Base-by-base conservation (phyloP, 2,329 filamentous ascomycete genomes). In the Corynespora cassiicola region DNA sequence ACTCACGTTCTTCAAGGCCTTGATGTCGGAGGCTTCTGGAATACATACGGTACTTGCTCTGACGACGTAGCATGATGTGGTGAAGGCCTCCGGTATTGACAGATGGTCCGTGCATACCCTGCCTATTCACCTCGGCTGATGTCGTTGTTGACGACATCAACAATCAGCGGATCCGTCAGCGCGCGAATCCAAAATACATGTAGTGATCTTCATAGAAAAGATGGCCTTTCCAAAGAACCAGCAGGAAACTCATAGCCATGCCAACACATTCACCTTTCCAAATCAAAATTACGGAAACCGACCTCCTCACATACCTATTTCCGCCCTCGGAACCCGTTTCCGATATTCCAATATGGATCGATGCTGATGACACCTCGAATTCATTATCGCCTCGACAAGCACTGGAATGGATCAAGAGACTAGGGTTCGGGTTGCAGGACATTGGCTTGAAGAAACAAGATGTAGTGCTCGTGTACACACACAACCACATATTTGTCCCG, bases 401-500 rank as follows among this genome's bases (percentile, higher is more conserved):
- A 16, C 52, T 81, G 19, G 53, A 63, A 66, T 81, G 77, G 77
- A 68, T 76, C 24, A 78, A 74, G 52, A 66, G 77, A 39, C 52
- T 82, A n/a, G 75, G 72, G 0, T 61, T 67, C 23, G 78, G 78
- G 4, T 65, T 82, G 10, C 66, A 76, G 31, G 64, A 54, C 3
- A 51, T 77, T 6, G 76, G 74, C 0, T 41, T 81, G 6, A 53
- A 70, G 38, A 66, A 61, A 32, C 75, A 75, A 9, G 78, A 81
- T 34, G 75, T 78, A 2, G 75, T 79, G 20, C 71, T 81, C 69
- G 70, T 80, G 27, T 78, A 75, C 50, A 75, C 75, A 1, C 71
- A 75, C 2, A 82, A 81, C 52, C 75, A 80, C 45, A 74, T 82
- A 24, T 79, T 77, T 46, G 72, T 81, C 2, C 78, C 78, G 0